These are phyloP conservation scores for Metarhizium rileyi DNA, from an alignment of 2,329 filamentous ascomycete species.

Conservation along the genomic window DNA sequence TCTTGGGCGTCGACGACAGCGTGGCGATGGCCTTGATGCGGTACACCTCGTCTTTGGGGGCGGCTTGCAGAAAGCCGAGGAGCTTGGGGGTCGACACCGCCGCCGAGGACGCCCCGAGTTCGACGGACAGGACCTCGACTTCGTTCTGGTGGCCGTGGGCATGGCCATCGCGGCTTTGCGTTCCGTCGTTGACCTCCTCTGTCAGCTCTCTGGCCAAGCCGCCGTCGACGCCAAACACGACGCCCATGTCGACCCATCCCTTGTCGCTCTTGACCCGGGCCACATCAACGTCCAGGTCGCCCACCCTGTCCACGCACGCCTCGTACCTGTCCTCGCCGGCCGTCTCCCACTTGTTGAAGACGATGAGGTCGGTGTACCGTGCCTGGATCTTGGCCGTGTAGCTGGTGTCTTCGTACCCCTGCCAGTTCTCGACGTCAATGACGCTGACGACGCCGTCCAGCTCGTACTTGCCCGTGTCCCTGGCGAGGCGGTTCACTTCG, in stretches of 20 bases:
- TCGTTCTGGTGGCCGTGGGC: conserved; percentile 60
- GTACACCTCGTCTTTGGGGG: conserved; percentile 90
- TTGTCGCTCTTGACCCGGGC: conserved; percentile 78
- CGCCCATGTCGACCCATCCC: conserved; percentile 66
- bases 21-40: conserved; percentile 71
- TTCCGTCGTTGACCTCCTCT: conserved; percentile 25
- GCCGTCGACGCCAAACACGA: conserved; percentile 82
- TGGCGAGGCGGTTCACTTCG: conserved; percentile 71
- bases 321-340: conserved; percentile 67
- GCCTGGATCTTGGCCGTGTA: conserved; percentile 86
- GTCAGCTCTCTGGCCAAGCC: conserved; percentile 54
- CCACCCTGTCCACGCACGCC: conserved; percentile 65
- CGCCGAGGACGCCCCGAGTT: conserved; percentile 37
- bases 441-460: conserved; percentile 85
- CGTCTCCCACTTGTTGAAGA: conserved; percentile 88
- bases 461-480: conserved; percentile 58
- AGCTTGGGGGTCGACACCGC: conserved; percentile 51
- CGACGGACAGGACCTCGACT: conserved; percentile 84
- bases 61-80: conserved; percentile 54
- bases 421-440: conserved; percentile 92
- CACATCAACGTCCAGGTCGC: conserved; percentile 70
- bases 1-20: conserved; percentile 33
- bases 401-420: conserved; percentile 82
- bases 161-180: conserved; percentile 20
- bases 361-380: conserved; percentile 77